Conservation (phyloP, 1,284 basidiomycete species). For the Cryptococcus neoformans region DNA sequence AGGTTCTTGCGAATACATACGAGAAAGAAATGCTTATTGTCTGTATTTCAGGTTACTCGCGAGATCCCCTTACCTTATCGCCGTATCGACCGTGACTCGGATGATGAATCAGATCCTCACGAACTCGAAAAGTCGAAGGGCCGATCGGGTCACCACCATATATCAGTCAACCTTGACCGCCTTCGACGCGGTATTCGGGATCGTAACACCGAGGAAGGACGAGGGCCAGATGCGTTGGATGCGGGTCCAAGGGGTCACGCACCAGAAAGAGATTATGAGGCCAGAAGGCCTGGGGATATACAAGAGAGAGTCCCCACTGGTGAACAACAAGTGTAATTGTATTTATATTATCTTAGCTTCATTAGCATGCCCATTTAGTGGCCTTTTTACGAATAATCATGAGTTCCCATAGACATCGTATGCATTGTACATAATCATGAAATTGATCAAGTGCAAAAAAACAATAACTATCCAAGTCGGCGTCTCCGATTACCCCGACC, state of each 20-base stretch:
- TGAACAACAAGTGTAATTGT: not conserved
- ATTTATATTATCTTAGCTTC: too few relatives aligned
- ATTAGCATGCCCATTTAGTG: too few relatives aligned
- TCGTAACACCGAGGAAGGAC: conserved; percentile 9
- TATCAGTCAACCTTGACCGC: not conserved
- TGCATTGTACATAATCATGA: too few relatives aligned
- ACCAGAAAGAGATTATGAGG: conserved; percentile 40
- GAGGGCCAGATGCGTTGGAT: conserved; percentile 35
- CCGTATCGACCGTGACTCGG: conserved; percentile 21
- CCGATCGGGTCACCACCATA: not conserved
- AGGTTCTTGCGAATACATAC: too few relatives aligned
- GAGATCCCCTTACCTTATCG: conserved; percentile 45
- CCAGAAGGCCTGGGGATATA: conserved; percentile 34
- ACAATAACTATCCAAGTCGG: too few relatives aligned
- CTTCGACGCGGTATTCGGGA: not conserved
- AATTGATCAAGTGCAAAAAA: too few relatives aligned
- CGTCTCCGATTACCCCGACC: too few relatives aligned
- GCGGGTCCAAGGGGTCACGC: conserved; percentile 34
- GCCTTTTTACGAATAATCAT: too few relatives aligned
- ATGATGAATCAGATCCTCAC: conserved; percentile 8
- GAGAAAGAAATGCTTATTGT: too few relatives aligned
- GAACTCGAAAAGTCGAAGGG: not conserved
- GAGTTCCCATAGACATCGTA: too few relatives aligned
- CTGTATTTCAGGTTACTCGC: conserved; percentile 15
- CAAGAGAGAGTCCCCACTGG: not conserved